phyloP scores from a whole-genome alignment of 495 filamentous ascomycete species.

The Cercophora samala region DNA sequence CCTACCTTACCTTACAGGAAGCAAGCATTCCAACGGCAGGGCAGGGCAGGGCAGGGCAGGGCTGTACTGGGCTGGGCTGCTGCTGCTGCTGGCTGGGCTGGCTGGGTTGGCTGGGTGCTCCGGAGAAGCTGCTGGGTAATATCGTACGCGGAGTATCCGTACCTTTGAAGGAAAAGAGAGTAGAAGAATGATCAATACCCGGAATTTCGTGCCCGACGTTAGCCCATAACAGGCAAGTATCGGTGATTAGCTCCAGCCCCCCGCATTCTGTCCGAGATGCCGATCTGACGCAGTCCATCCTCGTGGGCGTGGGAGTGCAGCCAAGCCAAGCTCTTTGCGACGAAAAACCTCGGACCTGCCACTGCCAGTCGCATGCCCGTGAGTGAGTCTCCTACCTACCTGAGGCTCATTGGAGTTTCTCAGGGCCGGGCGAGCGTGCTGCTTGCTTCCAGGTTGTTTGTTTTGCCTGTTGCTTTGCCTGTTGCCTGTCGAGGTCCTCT shows the following conservation, averaged over 20 bases:
- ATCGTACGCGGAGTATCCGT: neutral
- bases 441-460: too few relatives aligned
- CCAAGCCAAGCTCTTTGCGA: conserved; percentile 12
- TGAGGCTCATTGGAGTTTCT: neutral
- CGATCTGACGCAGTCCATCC: conserved; percentile 25
- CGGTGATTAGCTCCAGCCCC: conserved; percentile 35
- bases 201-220: conserved; percentile 30
- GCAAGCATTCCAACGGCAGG: conserved; percentile 1
- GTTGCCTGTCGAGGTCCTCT: neutral
- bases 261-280: conserved; percentile 38
- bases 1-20: neutral
- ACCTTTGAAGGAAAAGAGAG: neutral
- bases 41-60: too few relatives aligned
- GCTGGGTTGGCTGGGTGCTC: neutral
- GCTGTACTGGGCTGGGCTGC: too few relatives aligned
- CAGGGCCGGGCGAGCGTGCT: neutral
- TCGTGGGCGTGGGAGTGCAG: conserved; percentile 14
- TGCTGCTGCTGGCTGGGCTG: too few relatives aligned
- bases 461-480: neutral
- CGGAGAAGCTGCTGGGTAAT: conserved; percentile 2
- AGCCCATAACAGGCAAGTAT: conserved; percentile 31
- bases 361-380: neutral
- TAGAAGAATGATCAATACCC: conserved; percentile 22
- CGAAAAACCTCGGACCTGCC: conserved; percentile 23
- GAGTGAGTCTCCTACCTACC: neutral